Evolutionary conservation across 805 yeast species (phyloP), one percentile per base, ranked within the genome.

Genomic region (Starmerella stigmatis): DNA sequence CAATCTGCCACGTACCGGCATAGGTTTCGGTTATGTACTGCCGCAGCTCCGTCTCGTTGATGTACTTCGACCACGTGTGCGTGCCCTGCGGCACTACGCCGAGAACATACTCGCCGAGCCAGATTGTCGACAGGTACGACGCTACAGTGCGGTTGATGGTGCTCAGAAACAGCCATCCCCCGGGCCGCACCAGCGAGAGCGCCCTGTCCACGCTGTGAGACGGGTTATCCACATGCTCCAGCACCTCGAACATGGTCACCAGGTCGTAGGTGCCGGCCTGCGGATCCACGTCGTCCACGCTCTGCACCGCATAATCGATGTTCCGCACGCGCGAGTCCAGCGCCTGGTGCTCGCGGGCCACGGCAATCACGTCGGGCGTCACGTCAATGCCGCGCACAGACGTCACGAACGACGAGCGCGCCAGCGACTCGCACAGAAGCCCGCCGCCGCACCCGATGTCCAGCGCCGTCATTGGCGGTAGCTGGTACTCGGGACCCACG

Each of bases 391-490:
- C 99, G 40, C 67, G 70, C 5, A 92, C 96, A 1, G 66, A 59
- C 10, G 69, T 60, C 4, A 85, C 75, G 47, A 73, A 73, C 11
- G 60, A 53, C 54, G 83, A 64, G 53, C 99, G 69, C 0, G 94
- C 96, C 58, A 92, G 63, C 0, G 89, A 79, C 60, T 92, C 99
- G 5, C 88, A 69, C 16, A 92, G 66, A 21, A 92, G 79, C 0
- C 98, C 99, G n/a, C 98, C 99, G 16, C 99, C 99, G 62, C 98
- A 92, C 1, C 99, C 99, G 43, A 92, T 78, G 60, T 92, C 99
- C 45, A 92, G 65, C 1, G 78, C 86, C 13, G 63, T 61, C 43
- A 77, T 66, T n/a, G n/a, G n/a, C n/a, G n/a, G n/a, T n/a, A n/a
- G n/a, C n/a, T n/a, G n/a, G n/a, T n/a, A n/a, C n/a, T n/a, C n/a